Evolutionary conservation across 2,329 filamentous ascomycete genomes (phyloP).

Genomic region (Microsporum ferrugineum): DNA sequence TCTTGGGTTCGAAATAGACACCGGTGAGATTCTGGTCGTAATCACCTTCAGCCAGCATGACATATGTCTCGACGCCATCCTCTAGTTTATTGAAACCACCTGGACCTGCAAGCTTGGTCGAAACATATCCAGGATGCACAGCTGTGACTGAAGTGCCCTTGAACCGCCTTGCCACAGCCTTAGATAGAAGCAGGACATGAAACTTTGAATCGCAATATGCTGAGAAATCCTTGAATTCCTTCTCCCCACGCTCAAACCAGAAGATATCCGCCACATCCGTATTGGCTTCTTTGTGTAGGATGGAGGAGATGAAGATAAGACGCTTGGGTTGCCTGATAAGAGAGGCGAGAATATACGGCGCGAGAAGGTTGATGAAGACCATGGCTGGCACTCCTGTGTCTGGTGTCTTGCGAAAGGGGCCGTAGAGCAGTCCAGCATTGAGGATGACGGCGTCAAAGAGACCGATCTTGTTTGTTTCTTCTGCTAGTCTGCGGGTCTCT

Average conservation of each 20-base stretch:
- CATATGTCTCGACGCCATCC: conserved; percentile 39
- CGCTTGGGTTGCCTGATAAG: conserved; percentile 40
- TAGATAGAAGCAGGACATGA: conserved; percentile 45
- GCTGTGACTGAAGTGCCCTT: conserved; percentile 35
- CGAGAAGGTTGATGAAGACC: conserved; percentile 45
- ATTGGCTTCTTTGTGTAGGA: conserved; percentile 40
- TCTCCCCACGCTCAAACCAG: conserved; percentile 28
- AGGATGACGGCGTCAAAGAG: conserved; percentile 46
- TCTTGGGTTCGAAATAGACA: conserved; percentile 18
- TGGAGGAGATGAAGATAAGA: conserved; percentile 42
- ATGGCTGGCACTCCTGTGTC: conserved; percentile 36
- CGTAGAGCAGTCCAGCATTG: conserved; percentile 43
- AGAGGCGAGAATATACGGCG: conserved; percentile 45
- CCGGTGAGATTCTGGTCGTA: conserved; percentile 17
- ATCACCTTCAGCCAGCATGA: conserved; percentile 32
- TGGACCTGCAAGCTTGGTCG: conserved; percentile 42
- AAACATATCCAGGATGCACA: conserved; percentile 43
- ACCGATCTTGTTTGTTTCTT: conserved; percentile 40
- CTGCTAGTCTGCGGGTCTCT: conserved; percentile 40
- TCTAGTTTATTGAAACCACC: conserved; percentile 38
- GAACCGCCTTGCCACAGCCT: conserved; percentile 40
- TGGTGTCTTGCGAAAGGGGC: conserved; percentile 30
- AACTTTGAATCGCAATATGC: conserved; percentile 46
- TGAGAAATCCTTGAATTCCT: conserved; percentile 23
- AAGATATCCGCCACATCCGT: conserved; percentile 30